These are phyloP conservation scores for Alternaria panax DNA, from an alignment of 2,329 filamentous ascomycete genomes.

Conservation along the genomic window DNA sequence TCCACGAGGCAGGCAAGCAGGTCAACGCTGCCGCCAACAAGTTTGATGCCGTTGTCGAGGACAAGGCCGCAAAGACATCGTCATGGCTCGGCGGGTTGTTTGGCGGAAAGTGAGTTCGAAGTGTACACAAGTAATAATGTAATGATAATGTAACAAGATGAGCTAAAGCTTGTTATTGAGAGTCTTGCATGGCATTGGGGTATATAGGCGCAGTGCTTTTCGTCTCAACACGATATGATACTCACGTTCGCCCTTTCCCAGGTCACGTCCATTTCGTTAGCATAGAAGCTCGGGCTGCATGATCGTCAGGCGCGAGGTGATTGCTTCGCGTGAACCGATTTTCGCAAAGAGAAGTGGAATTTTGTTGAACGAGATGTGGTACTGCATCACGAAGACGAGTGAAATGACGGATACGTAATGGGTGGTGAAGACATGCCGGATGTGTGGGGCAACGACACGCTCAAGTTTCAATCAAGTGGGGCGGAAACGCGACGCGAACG, in stretches of 20 bases:
- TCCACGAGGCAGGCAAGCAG: slow-evolving; percentile 54
- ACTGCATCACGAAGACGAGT: no score
- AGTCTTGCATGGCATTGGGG: slow-evolving; percentile 39
- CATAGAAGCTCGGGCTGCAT: background rate
- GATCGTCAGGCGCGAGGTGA: background rate
- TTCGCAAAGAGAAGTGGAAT: background rate
- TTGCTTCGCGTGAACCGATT: background rate
- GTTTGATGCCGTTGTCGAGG: slow-evolving; percentile 82
- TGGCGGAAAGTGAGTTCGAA: slow-evolving; percentile 61
- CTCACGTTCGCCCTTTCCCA: background rate
- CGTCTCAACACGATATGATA: slow-evolving; percentile 24
- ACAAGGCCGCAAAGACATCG: slow-evolving; percentile 82
- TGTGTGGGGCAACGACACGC: slow-evolving; percentile 15
- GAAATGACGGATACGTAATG: background rate
- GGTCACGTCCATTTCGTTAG: background rate
- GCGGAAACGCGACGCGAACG: slow-evolving; percentile 35
- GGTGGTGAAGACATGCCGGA: slow-evolving; percentile 8
- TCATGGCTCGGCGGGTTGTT: slow-evolving; percentile 86
- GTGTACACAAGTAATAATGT: slow-evolving; percentile 1
- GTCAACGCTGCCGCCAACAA: slow-evolving; percentile 69
- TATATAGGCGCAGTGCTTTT: slow-evolving; percentile 24
- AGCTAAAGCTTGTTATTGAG: slow-evolving; percentile 4
- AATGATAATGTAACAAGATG: slow-evolving; percentile 1
- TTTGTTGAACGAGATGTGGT: background rate
- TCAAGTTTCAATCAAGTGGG: slow-evolving; percentile 33